Evolutionary conservation across 345 rosid genomes (phyloP).

Genomic region (Salix koriyanagi): DNA sequence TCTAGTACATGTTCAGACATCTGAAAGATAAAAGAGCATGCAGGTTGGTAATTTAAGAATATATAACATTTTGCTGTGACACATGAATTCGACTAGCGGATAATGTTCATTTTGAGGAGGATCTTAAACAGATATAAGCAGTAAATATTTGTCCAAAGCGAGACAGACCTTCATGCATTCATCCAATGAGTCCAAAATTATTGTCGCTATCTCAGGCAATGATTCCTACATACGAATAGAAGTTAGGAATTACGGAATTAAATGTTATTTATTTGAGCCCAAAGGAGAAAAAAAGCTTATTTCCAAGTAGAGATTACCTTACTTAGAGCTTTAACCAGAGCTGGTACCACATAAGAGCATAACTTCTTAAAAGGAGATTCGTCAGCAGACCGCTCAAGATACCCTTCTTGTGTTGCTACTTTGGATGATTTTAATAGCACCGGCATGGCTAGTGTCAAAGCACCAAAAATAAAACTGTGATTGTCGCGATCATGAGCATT

Average conservation of each 20-base stretch:
- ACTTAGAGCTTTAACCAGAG: slow-evolving; percentile 16
- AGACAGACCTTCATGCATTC: slow-evolving; percentile 13
- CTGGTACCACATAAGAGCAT: neutral
- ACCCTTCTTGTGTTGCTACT: slow-evolving; percentile 6
- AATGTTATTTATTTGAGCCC: neutral
- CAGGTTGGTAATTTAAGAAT: neutral
- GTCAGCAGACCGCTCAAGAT: neutral
- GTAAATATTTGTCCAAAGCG: neutral
- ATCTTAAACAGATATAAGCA: neutral
- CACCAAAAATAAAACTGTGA: neutral
- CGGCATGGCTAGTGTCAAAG: slow-evolving; percentile 15
- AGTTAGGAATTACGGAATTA: neutral
- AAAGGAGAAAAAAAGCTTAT: neutral
- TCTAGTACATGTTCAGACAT: slow-evolving; percentile 5
- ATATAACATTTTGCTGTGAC: neutral
- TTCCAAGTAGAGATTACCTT: neutral
- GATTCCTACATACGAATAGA: slow-evolving; percentile 4
- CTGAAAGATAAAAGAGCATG: slow-evolving; percentile 3
- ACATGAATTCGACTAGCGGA: neutral
- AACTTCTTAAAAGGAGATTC: slow-evolving; percentile 1
- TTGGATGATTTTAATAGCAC: slow-evolving; percentile 7
- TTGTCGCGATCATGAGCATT: neutral
- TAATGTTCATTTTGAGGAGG: neutral
- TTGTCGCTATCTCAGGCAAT: neutral
- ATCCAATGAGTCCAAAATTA: slow-evolving; percentile 4